Base-by-base conservation (phyloP, 106 monocot genomes). In the Dendrobium catenatum region DNA sequence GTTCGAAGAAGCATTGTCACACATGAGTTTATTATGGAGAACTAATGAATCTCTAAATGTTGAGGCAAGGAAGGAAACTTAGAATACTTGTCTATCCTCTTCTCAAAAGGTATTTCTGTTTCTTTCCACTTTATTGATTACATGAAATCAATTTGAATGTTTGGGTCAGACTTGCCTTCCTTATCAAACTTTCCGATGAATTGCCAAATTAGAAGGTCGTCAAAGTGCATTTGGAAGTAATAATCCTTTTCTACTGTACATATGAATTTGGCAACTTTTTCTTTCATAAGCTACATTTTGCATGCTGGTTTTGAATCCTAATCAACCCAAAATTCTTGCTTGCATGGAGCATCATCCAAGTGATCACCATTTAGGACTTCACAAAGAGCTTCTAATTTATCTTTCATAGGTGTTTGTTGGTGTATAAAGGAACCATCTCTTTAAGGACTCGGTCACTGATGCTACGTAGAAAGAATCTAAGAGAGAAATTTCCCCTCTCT, bases 31-130 rank as follows among this genome's bases (percentile, higher is more conserved):
- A 89, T 87, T 37, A 89, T 89, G 29, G 91, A 91, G 78, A 91
- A 91, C 87, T 87, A 89, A 64, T 89, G 91, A 37, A 91, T 89
- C 55, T 91, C 89, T 56, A 89, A 77, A 79, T 87, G 87, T 29
- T 87, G 89, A 7, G 85, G 83, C 75, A 74, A 22, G 3, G 85
- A 83, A 6, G 87, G 85, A 9, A 85, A 80, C 15, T 87, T 82
- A 4, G 91, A 91, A 47, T 91, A 91, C 79, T 85, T 89, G 44
- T 91, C 89, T 89, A 91, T 89, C 77, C 89, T 85, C 79, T 85
- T 89, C 81, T 91, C 89, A 80, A 89, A 91, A 0, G 87, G 83
- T 75, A 55, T 84, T 20, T 18, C 42, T 10, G 91, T 88, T 81
- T 83, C 83, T 46, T 77, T 89, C 91, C 91, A 91, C 68, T 87